Evolutionary conservation across 768 basidiomycete species (phyloP).

Genomic region (Mycena galericulata): DNA sequence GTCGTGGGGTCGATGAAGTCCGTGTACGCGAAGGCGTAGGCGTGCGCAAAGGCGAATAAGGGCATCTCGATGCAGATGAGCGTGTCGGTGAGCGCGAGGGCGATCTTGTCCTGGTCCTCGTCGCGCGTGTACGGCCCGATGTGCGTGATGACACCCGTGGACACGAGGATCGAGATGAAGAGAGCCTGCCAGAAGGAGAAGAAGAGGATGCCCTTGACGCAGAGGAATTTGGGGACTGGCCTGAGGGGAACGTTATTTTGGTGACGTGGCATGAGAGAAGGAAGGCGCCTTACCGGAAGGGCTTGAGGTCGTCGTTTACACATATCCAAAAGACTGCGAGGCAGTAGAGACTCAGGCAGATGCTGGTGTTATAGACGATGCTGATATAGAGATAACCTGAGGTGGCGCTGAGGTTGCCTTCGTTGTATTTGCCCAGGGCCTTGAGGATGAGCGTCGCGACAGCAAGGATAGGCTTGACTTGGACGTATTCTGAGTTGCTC

Average conservation of each 20-base stretch:
- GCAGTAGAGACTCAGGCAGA: conserved; percentile 86
- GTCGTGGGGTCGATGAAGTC: conserved; percentile 79
- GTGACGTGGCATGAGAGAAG: not conserved
- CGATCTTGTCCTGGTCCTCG: conserved; percentile 75
- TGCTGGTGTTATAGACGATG: conserved; percentile 86
- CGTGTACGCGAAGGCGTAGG: conserved; percentile 92
- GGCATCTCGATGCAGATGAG: conserved; percentile 99
- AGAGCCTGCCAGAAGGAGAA: conserved; percentile 99
- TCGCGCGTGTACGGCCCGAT: conserved; percentile 90
- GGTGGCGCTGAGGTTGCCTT: conserved; percentile 85
- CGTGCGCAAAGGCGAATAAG: conserved; percentile 93
- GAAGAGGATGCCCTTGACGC: conserved; percentile 98
- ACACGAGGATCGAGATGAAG: conserved; percentile 88
- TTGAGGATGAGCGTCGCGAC: conserved; percentile 88
- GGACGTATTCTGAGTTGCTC: conserved; percentile 87
- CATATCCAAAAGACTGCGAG: conserved; percentile 98
- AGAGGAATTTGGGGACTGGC: conserved; percentile 96
- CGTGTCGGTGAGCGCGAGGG: conserved; percentile 89
- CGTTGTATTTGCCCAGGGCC: conserved; percentile 86
- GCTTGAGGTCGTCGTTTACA: conserved; percentile 88
- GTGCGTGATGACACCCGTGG: conserved; percentile 76
- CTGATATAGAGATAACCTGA: conserved; percentile 95
- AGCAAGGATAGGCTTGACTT: conserved; percentile 93
- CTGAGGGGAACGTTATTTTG: conserved; percentile 48
- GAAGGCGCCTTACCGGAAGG: conserved; percentile 74